Evolutionary conservation across 2,329 filamentous ascomycete genomes (phyloP).

Genomic region (Bipolaris cookei): DNA sequence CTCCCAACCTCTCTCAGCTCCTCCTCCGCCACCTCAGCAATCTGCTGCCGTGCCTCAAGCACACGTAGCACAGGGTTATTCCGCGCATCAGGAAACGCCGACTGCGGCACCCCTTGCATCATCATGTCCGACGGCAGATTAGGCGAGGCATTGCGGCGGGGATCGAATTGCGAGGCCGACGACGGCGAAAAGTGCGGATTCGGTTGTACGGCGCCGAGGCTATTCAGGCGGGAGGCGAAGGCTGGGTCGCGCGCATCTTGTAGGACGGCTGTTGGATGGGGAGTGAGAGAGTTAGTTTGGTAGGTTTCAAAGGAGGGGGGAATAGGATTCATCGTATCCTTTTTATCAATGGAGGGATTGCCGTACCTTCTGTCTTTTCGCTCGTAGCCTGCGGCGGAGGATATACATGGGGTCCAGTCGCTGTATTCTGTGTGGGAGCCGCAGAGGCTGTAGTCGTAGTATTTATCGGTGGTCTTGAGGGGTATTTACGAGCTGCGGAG

Average conservation of each 20-base stretch:
- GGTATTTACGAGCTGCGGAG: conserved; percentile 62
- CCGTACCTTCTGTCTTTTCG: conserved; percentile 49
- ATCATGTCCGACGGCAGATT: conserved; percentile 37
- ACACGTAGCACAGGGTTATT: conserved; percentile 63
- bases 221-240: conserved; percentile 81
- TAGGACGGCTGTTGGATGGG: conserved; percentile 57
- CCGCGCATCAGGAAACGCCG: conserved; percentile 41
- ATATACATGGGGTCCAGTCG: conserved; percentile 51
- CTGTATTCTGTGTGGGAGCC: conserved; percentile 35
- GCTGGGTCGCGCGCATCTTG: conserved; percentile 66
- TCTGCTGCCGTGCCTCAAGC: conserved; percentile 58
- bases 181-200: conserved; percentile 63
- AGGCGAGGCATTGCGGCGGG: conserved; percentile 32
- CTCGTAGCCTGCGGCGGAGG: conserved; percentile 49
- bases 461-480: conserved; percentile 54
- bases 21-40: conserved; percentile 60
- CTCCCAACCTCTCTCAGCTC: conserved; percentile 58
- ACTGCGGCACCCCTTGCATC: conserved; percentile 40
- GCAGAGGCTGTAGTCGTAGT: conserved; percentile 40
- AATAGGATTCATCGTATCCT: too few relatives aligned
- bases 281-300: not conserved
- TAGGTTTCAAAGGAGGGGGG: not conserved
- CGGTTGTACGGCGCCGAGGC: conserved; percentile 64
- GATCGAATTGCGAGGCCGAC: conserved; percentile 56
- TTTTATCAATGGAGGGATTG: not conserved